Conservation (phyloP, 192 early-diverging fungal species). For the Neocallimastix lanati region DNA sequence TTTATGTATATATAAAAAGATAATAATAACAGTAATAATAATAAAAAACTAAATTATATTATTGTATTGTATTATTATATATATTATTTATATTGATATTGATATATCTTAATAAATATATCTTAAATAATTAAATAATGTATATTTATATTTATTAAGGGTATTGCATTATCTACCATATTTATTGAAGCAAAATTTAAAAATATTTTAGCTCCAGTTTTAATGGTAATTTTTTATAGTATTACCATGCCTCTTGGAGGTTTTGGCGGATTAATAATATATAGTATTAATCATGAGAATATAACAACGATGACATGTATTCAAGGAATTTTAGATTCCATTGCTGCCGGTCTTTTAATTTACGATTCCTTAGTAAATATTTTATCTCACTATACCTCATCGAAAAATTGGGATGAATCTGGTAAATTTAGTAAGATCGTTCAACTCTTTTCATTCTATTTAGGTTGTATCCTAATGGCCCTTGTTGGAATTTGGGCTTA, state of each 20-base stretch:
- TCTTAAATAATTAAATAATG: no score
- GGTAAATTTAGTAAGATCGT: background rate
- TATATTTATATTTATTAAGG: no score
- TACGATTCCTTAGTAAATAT: background rate
- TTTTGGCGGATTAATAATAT: background rate
- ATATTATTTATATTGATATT: no score
- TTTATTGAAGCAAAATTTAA: background rate
- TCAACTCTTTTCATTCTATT: background rate
- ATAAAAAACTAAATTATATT: no score
- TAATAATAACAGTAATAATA: no score
- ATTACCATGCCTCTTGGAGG: background rate
- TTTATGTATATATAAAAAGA: no score
- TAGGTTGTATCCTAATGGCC: background rate
- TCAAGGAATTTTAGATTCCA: background rate
- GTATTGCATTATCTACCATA: background rate
- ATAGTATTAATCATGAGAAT: background rate
- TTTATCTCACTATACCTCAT: background rate
- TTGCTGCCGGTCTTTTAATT: background rate
- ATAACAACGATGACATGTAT: background rate
- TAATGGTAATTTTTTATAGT: background rate
- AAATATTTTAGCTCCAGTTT: background rate
- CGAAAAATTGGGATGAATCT: background rate
- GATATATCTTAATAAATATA: no score
- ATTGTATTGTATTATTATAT: no score
- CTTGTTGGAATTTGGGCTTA: background rate